Percentiles rank a stretch among this genome's conserved stretches.
These are phyloP conservation scores for Cryptococcus sp. DNA, from an alignment of 1,284 basidiomycete genomes.

Conservation along the genomic window DNA sequence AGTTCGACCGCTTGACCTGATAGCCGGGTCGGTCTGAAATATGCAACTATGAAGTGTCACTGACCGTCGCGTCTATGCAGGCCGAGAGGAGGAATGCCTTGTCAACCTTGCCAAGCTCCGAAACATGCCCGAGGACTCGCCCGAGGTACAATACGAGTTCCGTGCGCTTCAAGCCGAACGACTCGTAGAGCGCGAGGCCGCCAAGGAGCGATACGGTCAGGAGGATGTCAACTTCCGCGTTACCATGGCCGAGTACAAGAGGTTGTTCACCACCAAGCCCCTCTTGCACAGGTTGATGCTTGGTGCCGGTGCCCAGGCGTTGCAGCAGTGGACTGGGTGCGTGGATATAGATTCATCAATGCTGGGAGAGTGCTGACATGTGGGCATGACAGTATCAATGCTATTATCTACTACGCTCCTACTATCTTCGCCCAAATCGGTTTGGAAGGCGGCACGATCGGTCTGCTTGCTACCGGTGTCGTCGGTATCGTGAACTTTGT, in stretches of 20 bases:
- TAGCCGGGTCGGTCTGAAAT: background rate
- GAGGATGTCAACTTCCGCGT: constrained; percentile 41
- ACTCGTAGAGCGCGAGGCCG: constrained; percentile 67
- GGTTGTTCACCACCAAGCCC: constrained; percentile 46
- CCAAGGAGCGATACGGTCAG: constrained; percentile 50
- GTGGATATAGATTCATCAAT: background rate
- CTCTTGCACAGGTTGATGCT: constrained; percentile 47
- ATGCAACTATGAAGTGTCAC: too few species aligned
- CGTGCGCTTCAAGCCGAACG: constrained; percentile 78
- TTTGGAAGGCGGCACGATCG: constrained; percentile 32
- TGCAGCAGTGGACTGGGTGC: constrained; percentile 51
- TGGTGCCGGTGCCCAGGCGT: constrained; percentile 46
- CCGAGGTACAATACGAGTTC: constrained; percentile 73
- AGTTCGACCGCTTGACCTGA: constrained; percentile 18
- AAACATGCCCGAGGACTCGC: constrained; percentile 60
- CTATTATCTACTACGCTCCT: constrained; percentile 49
- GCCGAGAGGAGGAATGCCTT: constrained; percentile 72
- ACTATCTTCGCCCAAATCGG: constrained; percentile 40
- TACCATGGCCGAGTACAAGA: constrained; percentile 44
- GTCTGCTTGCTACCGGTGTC: constrained; percentile 70
- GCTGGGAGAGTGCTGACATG: background rate
- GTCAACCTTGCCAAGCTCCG: constrained; percentile 66
- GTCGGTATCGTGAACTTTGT: constrained; percentile 67
- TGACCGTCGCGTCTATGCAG: constrained; percentile 49
- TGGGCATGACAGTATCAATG: constrained; percentile 27